A percentile compares a stretch with the other conserved stretches of the same genome.
Evolutionary conservation across 192 early-diverging fungal genomes (phyloP).

Genomic region (Coemansia sp.): DNA sequence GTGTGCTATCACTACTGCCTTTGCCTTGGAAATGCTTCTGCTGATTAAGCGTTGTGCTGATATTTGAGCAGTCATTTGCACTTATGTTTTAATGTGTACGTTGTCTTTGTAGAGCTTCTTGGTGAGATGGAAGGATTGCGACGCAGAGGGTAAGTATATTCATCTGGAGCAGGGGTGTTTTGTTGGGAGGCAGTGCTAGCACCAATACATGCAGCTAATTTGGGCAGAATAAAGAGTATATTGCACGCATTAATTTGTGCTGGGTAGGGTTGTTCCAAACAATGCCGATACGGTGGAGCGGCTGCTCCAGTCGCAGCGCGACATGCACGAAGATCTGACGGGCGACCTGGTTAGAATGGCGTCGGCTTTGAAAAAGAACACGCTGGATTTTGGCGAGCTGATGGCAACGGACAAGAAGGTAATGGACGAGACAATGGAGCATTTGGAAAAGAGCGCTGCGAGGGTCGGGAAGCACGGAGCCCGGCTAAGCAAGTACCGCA

Average conservation of each 20-base stretch:
- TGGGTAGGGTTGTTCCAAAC: constrained; percentile 35
- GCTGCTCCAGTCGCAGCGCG: constrained; percentile 47
- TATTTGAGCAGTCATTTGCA: not conserved
- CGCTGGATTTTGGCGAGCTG: constrained; percentile 44
- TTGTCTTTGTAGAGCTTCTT: constrained; percentile 29
- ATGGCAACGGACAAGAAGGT: constrained; percentile 44
- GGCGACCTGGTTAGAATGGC: constrained; percentile 47
- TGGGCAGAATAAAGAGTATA: not conserved
- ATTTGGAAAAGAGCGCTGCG: constrained; percentile 34
- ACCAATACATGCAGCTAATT: not conserved
- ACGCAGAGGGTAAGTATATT: constrained; percentile 38
- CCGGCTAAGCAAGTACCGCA: constrained; percentile 48
- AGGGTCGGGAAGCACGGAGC: constrained; percentile 37
- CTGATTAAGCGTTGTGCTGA: too few species aligned
- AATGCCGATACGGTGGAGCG: constrained; percentile 40
- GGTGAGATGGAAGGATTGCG: constrained; percentile 45
- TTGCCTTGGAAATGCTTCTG: not conserved
- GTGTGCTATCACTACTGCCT: not conserved
- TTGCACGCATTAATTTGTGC: not conserved
- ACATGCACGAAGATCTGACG: constrained; percentile 49
- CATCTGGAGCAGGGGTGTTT: not conserved
- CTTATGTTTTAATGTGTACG: not conserved
- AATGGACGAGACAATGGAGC: constrained; percentile 33
- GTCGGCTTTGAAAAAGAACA: constrained; percentile 46
- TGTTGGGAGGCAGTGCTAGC: too few species aligned